Evolutionary conservation across 805 yeast species (phyloP), one percentile per base, ranked within the genome.

Genomic region (Ogataea philodendri): DNA sequence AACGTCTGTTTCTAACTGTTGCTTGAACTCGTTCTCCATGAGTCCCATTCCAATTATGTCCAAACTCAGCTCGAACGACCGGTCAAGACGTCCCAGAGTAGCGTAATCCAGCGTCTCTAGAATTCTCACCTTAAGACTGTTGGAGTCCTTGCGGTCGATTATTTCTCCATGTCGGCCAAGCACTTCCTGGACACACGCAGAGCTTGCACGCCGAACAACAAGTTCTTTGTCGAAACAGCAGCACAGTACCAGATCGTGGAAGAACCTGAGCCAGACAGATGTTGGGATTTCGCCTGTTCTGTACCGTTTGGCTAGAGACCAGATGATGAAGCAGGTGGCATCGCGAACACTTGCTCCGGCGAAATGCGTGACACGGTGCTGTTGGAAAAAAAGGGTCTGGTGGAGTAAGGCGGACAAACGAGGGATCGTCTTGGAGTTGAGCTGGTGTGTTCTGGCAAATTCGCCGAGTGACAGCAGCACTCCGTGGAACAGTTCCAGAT

Each of bases 181-280:
- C 10, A 83, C 67, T 51, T 89, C 97, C 53, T 89, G 97, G 5
- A 89, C 50, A 0, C 93, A 90, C 1, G 97, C 96, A 5, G 86
- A 67, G 1, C 89, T 81, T 11, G 96, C 89, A 39, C 94, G 66
- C 37, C 96, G 67, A 5, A 88, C 74, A 40, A 79, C 69, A 13
- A 86, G 63, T 36, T 88, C 96, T 15, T 68, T 62, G 54, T 89
- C 97, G 52, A 81, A 81, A 31, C 85, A 67, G 7, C 81, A 62
- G 1, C 76, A 68, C 8, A 68, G 54, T 3, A 84, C 49, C 16
- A 85, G 55, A 45, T 69, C 66, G 13, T 45, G 41, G 32, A 65
- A 62, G 1, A 64, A 24, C 1, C 33, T 33, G 1, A 44, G 13
- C 17, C 49, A 31, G 1, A 48, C 21, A 0, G 46, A 46, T 1